These are phyloP conservation scores for Wickerhamomyces bovis DNA, from an alignment of 805 yeast species.

Conservation along the genomic window DNA sequence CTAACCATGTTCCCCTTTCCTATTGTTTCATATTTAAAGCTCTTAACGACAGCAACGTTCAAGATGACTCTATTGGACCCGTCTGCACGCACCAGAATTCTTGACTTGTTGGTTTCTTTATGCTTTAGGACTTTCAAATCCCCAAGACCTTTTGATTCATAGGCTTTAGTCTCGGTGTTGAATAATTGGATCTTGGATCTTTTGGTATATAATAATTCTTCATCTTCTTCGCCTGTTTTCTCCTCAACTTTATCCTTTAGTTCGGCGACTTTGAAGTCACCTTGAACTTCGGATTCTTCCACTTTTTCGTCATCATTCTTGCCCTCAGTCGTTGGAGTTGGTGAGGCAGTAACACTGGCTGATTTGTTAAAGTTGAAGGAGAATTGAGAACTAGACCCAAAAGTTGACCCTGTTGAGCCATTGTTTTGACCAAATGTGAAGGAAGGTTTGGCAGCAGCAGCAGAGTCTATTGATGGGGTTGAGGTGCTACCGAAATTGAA, in stretches of 20 bases:
- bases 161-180: slow-evolving; percentile 44
- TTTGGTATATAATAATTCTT: slow-evolving; percentile 54
- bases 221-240: slow-evolving; percentile 83
- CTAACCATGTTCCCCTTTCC: slow-evolving; percentile 64
- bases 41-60: slow-evolving; percentile 55
- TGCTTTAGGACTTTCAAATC: slow-evolving; percentile 68
- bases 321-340: slow-evolving; percentile 1
- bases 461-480: slow-evolving; percentile 4
- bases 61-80: slow-evolving; percentile 77
- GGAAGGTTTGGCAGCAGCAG: slow-evolving; percentile 15
- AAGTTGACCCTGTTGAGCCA: slow-evolving; percentile 19
- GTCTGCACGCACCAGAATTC: slow-evolving; percentile 81
- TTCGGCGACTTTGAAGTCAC: slow-evolving; percentile 38
- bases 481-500: slow-evolving; percentile 26
- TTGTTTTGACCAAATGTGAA: slow-evolving; percentile 20
- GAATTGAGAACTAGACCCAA: slow-evolving; percentile 24
- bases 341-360: background rate
- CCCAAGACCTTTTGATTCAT: slow-evolving; percentile 71
- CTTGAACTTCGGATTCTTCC: slow-evolving; percentile 41
- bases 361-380: slow-evolving; percentile 19
- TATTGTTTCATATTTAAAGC: slow-evolving; percentile 51
- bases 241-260: slow-evolving; percentile 47
- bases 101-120: slow-evolving; percentile 49
- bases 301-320: slow-evolving; percentile 28
- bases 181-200: slow-evolving; percentile 67